A percentile compares a stretch with the other conserved stretches of the same genome.
Conservation (phyloP, 345 rosid species). For the Noccaea bulbosa region DNA sequence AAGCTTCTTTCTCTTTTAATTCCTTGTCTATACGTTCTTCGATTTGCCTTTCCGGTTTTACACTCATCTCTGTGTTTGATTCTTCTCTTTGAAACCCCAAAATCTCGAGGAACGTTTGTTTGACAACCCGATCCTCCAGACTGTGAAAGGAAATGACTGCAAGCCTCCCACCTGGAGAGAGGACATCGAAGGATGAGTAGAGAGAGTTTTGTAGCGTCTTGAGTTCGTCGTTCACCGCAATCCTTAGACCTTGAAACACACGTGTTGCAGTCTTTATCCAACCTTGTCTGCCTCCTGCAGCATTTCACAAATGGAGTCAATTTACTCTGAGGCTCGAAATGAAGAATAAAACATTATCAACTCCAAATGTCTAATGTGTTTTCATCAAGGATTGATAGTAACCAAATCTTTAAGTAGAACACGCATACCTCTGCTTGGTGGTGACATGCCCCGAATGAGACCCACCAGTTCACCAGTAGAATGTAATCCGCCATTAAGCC, state of each 20-base stretch:
- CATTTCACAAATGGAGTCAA: constrained; percentile 15
- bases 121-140: constrained; percentile 91
- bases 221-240: constrained; percentile 94
- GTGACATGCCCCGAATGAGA: constrained; percentile 58
- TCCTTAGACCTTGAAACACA: constrained; percentile 90
- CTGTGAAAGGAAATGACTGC: constrained; percentile 96
- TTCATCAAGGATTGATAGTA: neutral
- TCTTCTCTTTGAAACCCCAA: constrained; percentile 45
- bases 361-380: neutral
- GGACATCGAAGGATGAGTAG: constrained; percentile 69
- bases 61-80: constrained; percentile 30
- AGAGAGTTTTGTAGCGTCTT: constrained; percentile 72
- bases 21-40: constrained; percentile 36
- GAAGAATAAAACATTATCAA: neutral
- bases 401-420: constrained; percentile 10
- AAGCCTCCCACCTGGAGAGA: constrained; percentile 86
- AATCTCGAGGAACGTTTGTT: constrained; percentile 84
- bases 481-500: constrained; percentile 75
- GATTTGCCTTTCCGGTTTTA: constrained; percentile 30
- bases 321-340: too few species aligned
- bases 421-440: constrained; percentile 56
- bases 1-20: constrained; percentile 47
- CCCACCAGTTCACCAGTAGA: constrained; percentile 76
- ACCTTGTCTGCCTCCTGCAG: constrained; percentile 87
- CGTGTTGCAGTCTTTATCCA: constrained; percentile 97